Conservation (phyloP, 345 rosid genomes). For the Ceriops tagal region DNA sequence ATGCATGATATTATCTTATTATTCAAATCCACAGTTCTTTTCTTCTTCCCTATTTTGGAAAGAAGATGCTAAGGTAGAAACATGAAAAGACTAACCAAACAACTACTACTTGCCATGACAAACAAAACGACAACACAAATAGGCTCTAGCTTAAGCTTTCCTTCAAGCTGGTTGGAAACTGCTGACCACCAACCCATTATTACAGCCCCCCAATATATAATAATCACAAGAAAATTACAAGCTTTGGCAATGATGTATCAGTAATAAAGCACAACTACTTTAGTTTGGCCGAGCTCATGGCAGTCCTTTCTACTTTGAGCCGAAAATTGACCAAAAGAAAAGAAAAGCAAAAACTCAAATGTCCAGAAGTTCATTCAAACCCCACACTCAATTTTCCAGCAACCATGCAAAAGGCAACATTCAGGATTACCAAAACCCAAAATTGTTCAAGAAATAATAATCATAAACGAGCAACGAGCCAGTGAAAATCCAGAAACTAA, state of each 20-base stretch:
- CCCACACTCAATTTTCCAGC: too few species aligned
- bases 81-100: background rate
- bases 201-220: background rate
- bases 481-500: background rate
- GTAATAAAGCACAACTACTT: background rate
- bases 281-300: background rate
- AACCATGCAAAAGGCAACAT: too few species aligned
- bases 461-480: too few species aligned
- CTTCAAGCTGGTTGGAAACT: background rate
- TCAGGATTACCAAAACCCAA: too few species aligned
- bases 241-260: background rate
- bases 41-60: background rate
- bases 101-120: background rate
- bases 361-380: background rate
- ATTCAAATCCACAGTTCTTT: conserved; percentile 3
- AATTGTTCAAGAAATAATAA: too few species aligned
- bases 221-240: conserved; percentile 1
- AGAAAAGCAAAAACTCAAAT: background rate
- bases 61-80: background rate
- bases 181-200: background rate
- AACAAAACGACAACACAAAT: background rate
- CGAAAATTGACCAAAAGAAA: background rate
- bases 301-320: background rate
- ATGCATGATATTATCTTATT: background rate
- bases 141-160: background rate